Base-by-base conservation (phyloP, 169 alveolate species). In the Cyclospora cayetanensis region DNA sequence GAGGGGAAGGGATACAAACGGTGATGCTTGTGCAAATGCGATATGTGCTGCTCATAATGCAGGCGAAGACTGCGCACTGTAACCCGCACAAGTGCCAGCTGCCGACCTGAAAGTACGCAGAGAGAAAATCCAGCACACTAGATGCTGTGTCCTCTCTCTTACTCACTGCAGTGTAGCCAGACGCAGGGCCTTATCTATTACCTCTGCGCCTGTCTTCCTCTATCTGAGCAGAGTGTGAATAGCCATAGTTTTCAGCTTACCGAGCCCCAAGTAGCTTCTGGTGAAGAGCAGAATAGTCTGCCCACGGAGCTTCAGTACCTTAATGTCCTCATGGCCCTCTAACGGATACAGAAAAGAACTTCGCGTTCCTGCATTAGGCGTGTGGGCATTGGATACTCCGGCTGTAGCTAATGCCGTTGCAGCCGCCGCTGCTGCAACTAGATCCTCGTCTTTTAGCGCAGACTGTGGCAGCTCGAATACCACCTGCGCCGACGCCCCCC, bases 401-500 rank as follows among this genome's bases (percentile, higher is more conserved):
- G 60, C 18, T 50, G 60, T 11, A 50, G 60, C 9, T 11, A 18
- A 18, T 18, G 60, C 60, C 25, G 9, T 50, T 50, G 25, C 60
- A 50, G 60, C 60, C 25, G 60, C 60, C 11, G 76, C 76, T 27
- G 39, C 76, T 50, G 60, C 18, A 11, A 50, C 60, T 50, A 7
- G 25, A n/a, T 18, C 34, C 74, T n/a, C 25, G 15, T 25, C 74
- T 31, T 15, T 11, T 50, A 68, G 82, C 53, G 27, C 50, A 15
- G 50, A 29, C 35, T 11, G 82, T 15, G 92, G 92, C 29, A 87
- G 68, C 72, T 72, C 74, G 7, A 87, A 27, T 27, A 87, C 92
- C 27, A 87, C 85, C 12, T 87, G 92, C 18, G 92, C 92, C 1
- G 92, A 87, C 12, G 85, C 86, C n/a, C 92, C 86, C 11, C 92